Percentiles rank a stretch among this genome's conserved stretches.
phyloP scores from a whole-genome alignment of 306 rosid species.

The Spatholobus suberectus region DNA sequence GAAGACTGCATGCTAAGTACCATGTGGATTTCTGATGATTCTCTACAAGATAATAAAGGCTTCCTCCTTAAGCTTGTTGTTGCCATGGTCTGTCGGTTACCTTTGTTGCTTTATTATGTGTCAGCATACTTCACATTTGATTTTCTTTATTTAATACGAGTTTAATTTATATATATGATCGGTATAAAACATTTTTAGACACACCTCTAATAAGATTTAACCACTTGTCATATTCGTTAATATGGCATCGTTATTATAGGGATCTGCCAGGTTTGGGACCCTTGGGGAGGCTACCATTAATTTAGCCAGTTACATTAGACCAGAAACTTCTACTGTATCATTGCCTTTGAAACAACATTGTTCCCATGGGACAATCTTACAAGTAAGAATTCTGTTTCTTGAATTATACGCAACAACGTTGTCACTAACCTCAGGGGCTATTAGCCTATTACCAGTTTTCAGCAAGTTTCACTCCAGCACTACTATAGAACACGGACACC shows the following conservation, averaged over 20 bases:
- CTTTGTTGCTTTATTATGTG: slow-evolving; percentile 10
- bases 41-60: slow-evolving; percentile 20
- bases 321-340: slow-evolving; percentile 37
- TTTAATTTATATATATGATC: not conserved
- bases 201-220: no score
- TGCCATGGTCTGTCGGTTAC: slow-evolving; percentile 46
- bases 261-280: slow-evolving; percentile 52
- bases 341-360: slow-evolving; percentile 45
- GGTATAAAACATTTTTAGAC: no score
- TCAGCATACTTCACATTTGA: not conserved
- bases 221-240: not conserved
- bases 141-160: not conserved
- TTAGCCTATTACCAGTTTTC: not conserved
- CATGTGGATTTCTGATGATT: slow-evolving; percentile 43
- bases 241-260: slow-evolving; percentile 31
- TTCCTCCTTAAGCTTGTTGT: slow-evolving; percentile 47
- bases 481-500: not conserved
- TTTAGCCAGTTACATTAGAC: slow-evolving; percentile 37
- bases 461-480: not conserved
- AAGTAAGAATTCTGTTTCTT: slow-evolving; percentile 35
- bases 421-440: not conserved
- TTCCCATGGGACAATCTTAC: slow-evolving; percentile 44
- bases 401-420: not conserved
- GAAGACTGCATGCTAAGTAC: slow-evolving; percentile 43
- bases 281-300: slow-evolving; percentile 53